Base-by-base conservation (phyloP, 805 yeast species). In the Tetrapisispora taiwanensis region DNA sequence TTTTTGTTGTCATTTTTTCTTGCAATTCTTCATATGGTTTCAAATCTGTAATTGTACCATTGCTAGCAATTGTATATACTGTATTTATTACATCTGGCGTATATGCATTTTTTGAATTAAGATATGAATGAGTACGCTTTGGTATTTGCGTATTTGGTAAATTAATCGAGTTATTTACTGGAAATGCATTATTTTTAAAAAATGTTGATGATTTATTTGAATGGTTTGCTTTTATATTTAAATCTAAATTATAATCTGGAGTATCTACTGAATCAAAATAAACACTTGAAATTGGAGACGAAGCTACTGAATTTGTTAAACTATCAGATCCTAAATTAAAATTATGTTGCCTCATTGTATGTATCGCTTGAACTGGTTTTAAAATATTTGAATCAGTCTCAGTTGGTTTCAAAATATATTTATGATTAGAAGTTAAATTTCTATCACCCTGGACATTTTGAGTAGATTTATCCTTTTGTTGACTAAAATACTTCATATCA, bases 191-290 rank as follows among this genome's bases (percentile, higher is more conserved):
- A 10, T 17, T 18, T 18, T 26, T 37, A 4, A 37, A 13, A 24
- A 26, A 27, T 3, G 40, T 19, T 3, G 30, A 14, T 15, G 30
- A 10, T 14, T 14, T 22, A 6, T 7, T 15, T 8, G 6, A 4
- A 9, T 15, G n/a, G 4, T 15, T n/a, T 18, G 19, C 14, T 24
- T n/a, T 24, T 12, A 15, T 36, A 26, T 26, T 36, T 14, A 36
- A 4, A 24, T 36, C 39, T 24, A 9, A 3, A 5, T 7, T 18
- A 18, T 27, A 37, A 10, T 37, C 32, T 17, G 33, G 33, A 6
- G 32, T 27, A 9, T 37, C 40, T 27, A 17, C 26, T 8, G 40
- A 37, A 18, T 37, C 40, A 37, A 26, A 37, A 28, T 37, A 37
- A 7, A 37, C 20, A 27, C 32, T 37, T 3, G 40, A 37, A 18